Conservation (phyloP, 129 eudicot species). For the Cynara cardunculus region DNA sequence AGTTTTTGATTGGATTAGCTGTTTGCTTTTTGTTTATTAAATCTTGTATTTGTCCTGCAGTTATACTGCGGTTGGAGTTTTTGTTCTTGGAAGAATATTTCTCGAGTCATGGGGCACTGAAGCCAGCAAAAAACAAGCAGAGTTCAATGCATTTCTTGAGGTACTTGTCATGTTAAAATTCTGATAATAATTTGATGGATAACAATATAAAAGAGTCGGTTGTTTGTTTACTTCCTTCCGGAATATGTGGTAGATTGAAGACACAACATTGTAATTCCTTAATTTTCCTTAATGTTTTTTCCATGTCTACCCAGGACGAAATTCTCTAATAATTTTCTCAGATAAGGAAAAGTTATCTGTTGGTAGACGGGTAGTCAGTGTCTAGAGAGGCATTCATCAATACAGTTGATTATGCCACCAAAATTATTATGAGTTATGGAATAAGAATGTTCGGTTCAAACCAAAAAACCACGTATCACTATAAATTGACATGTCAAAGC, state of each 20-base stretch:
- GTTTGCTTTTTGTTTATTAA: constrained; percentile 1
- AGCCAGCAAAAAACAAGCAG: constrained; percentile 81
- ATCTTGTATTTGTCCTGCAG: constrained; percentile 37
- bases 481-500: neutral
- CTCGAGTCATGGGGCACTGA: constrained; percentile 83
- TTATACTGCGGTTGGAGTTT: constrained; percentile 95
- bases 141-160: constrained; percentile 88
- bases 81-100: constrained; percentile 87
- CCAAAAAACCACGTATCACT: neutral
- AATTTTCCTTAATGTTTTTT: neutral
- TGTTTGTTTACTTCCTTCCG: neutral
- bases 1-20: neutral
- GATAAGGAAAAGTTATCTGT: neutral
- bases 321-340: neutral
- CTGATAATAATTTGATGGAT: constrained; percentile 5
- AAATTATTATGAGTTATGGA: neutral
- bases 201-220: neutral
- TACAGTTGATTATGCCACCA: neutral
- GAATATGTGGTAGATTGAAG: neutral
- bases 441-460: neutral
- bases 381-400: neutral
- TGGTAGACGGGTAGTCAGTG: neutral
- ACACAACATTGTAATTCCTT: neutral
- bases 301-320: neutral
- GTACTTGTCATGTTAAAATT: constrained; percentile 28